Percentiles rank a stretch among this genome's conserved stretches.
Conservation (phyloP, 371 early-diverging fungal genomes). For the Mucor racemosus region DNA sequence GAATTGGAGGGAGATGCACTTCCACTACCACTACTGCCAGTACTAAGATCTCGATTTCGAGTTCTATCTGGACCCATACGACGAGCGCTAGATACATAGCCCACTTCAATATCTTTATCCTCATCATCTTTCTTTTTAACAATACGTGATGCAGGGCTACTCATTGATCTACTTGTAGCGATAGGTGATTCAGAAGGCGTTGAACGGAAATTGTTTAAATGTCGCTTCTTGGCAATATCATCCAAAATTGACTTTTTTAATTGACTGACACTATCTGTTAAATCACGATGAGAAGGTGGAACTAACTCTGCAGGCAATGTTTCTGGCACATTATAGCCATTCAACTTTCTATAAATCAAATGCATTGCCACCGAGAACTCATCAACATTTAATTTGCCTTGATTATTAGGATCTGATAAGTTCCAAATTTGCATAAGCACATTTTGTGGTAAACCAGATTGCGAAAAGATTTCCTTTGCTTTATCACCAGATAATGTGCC, state of each 20-base stretch:
- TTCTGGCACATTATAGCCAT: constrained; percentile 80
- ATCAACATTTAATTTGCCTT: constrained; percentile 87
- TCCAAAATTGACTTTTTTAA: constrained; percentile 61
- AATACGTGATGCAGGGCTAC: constrained; percentile 28
- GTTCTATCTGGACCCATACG: constrained; percentile 58
- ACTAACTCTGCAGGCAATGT: constrained; percentile 80
- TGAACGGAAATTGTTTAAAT: constrained; percentile 45
- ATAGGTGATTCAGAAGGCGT: constrained; percentile 29
- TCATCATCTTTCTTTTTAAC: constrained; percentile 22
- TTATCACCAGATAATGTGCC: constrained; percentile 82
- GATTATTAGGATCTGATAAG: constrained; percentile 82
- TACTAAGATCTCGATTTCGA: constrained; percentile 40
- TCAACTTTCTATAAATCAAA: constrained; percentile 80
- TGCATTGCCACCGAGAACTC: constrained; percentile 97
- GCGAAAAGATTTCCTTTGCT: constrained; percentile 84
- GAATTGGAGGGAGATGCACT: constrained; percentile 32
- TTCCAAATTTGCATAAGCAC: constrained; percentile 89
- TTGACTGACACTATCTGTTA: constrained; percentile 60
- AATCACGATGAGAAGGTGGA: constrained; percentile 76
- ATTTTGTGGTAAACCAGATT: constrained; percentile 79
- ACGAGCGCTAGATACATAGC: constrained; percentile 68
- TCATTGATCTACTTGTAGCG: constrained; percentile 12
- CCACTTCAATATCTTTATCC: constrained; percentile 45
- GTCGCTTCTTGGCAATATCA: constrained; percentile 50
- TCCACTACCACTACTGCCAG: background rate